Percentiles rank a stretch among this genome's conserved stretches.
These are phyloP conservation scores for Pestalotiopsis sp. DNA, from an alignment of 2,329 filamentous ascomycete genomes.

Conservation along the genomic window DNA sequence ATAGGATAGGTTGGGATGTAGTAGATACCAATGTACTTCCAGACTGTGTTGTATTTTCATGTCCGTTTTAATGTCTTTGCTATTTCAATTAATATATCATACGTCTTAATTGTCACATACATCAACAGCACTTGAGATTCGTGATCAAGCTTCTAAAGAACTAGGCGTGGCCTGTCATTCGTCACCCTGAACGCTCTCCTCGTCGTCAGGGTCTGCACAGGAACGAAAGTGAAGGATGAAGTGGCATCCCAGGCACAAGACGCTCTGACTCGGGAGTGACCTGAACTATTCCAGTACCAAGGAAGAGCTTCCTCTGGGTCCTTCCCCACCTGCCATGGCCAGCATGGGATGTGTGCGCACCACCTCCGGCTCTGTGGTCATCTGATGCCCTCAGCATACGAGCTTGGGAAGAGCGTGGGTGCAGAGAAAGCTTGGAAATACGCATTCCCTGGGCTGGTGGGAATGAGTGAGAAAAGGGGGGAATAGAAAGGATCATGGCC, in stretches of 20 bases:
- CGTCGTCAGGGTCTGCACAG: too few relatives aligned
- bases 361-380: neutral
- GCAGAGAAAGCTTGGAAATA: neutral
- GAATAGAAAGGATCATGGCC: neutral
- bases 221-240: neutral
- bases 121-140: too few relatives aligned
- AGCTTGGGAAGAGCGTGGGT: neutral
- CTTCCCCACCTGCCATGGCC: neutral
- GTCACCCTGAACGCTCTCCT: too few relatives aligned
- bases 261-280: neutral
- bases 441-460: neutral
- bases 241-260: neutral
- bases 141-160: too few relatives aligned
- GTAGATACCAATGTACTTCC: slow-evolving; percentile 7
- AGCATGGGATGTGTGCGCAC: neutral
- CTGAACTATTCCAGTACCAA: neutral
- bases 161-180: too few relatives aligned
- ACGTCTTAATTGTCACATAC: neutral
- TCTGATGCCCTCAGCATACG: neutral
- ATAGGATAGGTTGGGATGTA: neutral
- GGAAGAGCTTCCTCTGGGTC: neutral
- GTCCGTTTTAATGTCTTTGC: neutral
- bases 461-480: neutral
- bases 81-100: neutral
- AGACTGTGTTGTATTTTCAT: neutral